phyloP scores from a whole-genome alignment of 129 eudicot genomes.

The Logfia minima region DNA sequence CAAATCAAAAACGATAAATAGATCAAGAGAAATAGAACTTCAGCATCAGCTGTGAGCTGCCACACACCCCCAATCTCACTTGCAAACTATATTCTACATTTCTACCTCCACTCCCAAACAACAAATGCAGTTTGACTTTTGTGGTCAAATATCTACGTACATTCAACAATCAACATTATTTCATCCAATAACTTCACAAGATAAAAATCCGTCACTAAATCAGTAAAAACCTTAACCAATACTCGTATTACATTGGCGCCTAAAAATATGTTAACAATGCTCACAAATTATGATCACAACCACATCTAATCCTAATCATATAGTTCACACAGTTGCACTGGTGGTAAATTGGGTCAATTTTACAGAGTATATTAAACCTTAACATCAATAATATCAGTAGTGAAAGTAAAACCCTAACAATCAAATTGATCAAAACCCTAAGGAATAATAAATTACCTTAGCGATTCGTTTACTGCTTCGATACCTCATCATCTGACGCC shows the following conservation, averaged over 20 bases:
- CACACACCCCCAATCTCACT: constrained; percentile 12
- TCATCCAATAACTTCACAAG: not conserved
- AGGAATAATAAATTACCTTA: constrained; percentile 48
- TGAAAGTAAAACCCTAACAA: constrained; percentile 11
- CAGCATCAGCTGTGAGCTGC: constrained; percentile 13
- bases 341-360: not conserved
- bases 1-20: not conserved
- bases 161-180: constrained; percentile 9
- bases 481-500: constrained; percentile 79
- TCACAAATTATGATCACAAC: not conserved
- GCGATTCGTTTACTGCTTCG: constrained; percentile 73
- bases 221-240: not conserved
- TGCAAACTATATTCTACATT: not conserved
- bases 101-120: constrained; percentile 13
- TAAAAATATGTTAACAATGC: not conserved
- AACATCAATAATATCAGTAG: constrained; percentile 1
- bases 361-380: constrained; percentile 19
- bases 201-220: not conserved
- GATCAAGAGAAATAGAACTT: constrained; percentile 9
- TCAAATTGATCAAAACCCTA: constrained; percentile 6
- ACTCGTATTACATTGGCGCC: not conserved
- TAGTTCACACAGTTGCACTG: not conserved
- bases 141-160: constrained; percentile 12
- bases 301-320: not conserved
- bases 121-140: not conserved